Base-by-base conservation (phyloP, 139 green algal genomes). In the Coelastrella sp. region DNA sequence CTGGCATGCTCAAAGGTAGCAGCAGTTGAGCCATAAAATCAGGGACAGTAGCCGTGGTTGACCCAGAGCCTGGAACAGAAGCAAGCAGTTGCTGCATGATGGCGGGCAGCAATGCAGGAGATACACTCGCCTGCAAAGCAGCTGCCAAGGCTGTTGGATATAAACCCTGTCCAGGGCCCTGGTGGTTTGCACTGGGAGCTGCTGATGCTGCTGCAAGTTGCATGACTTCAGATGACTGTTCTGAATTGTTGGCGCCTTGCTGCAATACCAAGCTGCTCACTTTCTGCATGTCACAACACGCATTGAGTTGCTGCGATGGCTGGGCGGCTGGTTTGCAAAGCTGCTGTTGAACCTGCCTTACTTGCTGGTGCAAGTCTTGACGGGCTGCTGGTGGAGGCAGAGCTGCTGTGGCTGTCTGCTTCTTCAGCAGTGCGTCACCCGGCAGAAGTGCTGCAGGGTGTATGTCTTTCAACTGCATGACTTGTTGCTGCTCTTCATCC, bases 401-500 rank as follows among this genome's bases (percentile, higher is more conserved):
- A 19, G 62, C 62, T 40, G 30, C 66, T 45, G 35, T 21, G 66
- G 17, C 66, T 50, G 15, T 74, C 72, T 80, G 72, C 40, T 60
- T 40, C 48, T 23, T 27, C 19, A 27, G 15, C 30, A 15, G 5
- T 19, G 27, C 27, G 35, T 67, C 35, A 27, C 7, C 35, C 35
- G 66, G 66, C 35, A 30, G 71, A 7, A 66, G 72, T 23, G 72
- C 72, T 17, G 43, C 75, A 25, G 75, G 75, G 53, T 82, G 75
- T 19, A 82, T 82, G 2, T 82, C 75, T 9, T 82, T 35, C 75
- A 71, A 5, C 19, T 21, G 2, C 5, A 41, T 13, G 7, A n/a
- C 23, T 17, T 38, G 34, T 21, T 69, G 51, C 35, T 71, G n/a
- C 75, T 82, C 34, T 53, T 51, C 50, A 8, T 32, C 35, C 35